phyloP scores from a whole-genome alignment of 163 green algal genomes.

The Smithsoniella earleae region DNA sequence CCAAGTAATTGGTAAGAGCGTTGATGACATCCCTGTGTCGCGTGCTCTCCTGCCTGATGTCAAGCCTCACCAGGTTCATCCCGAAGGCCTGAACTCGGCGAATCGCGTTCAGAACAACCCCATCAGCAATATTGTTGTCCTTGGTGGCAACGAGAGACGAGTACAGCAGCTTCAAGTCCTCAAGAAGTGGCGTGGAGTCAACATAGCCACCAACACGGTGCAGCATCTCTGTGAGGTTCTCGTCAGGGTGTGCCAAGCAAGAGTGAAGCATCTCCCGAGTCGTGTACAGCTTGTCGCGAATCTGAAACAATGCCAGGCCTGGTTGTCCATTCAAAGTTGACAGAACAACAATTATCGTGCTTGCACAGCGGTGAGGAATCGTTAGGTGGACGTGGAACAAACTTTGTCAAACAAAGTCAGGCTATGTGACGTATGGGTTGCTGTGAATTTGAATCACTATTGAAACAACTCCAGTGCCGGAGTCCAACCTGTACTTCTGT shows the following conservation, averaged over 20 bases:
- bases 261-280: conserved; percentile 60
- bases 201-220: conserved; percentile 26
- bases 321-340: too few species aligned
- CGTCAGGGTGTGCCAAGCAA: conserved; percentile 54
- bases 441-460: too few species aligned
- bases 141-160: conserved; percentile 57
- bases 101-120: conserved; percentile 16
- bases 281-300: conserved; percentile 64
- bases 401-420: too few species aligned
- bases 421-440: too few species aligned
- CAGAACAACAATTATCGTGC: too few species aligned
- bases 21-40: conserved; percentile 79
- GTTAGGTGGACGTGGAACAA: too few species aligned
- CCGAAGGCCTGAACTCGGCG: conserved; percentile 77
- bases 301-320: conserved; percentile 41
- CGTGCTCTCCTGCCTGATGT: conserved; percentile 85
- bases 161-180: conserved; percentile 69
- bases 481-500: too few species aligned
- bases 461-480: too few species aligned
- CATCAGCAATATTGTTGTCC: conserved; percentile 72
- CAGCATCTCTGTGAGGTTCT: conserved; percentile 50
- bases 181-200: conserved; percentile 42
- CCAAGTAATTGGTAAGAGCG: conserved; percentile 79
- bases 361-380: too few species aligned
- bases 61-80: conserved; percentile 75